Conservation (phyloP, 371 early-diverging fungal genomes). For the Cladochytrium tenue region DNA sequence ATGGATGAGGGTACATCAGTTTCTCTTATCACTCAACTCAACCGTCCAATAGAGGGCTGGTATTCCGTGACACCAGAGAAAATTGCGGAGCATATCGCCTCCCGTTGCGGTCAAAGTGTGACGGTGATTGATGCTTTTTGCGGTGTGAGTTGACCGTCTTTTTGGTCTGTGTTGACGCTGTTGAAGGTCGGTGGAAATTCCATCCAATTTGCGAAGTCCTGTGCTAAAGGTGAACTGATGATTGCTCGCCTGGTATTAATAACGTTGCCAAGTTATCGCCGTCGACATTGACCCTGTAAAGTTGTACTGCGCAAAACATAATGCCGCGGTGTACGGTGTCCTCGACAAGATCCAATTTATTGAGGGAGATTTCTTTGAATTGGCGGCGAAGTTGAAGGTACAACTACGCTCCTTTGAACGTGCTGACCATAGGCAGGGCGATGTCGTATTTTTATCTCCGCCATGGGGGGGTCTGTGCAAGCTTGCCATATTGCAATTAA, state of each 20-base stretch:
- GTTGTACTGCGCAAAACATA: conserved; percentile 78
- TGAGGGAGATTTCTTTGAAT: conserved; percentile 75
- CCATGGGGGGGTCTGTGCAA: conserved; percentile 85
- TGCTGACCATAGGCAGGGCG: conserved; percentile 58
- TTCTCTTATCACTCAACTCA: conserved; percentile 4
- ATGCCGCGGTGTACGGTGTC: conserved; percentile 90
- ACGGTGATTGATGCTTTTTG: conserved; percentile 90
- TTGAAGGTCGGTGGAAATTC: conserved; percentile 85
- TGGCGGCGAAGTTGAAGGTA: conserved; percentile 50
- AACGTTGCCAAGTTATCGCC: conserved; percentile 76
- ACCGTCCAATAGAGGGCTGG: conserved; percentile 76
- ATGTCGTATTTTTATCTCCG: conserved; percentile 89
- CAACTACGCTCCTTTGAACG: background rate
- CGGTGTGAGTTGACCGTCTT: conserved; percentile 67
- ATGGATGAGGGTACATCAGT: conserved; percentile 70
- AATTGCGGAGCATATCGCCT: conserved; percentile 83
- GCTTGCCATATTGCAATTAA: too few relatives aligned
- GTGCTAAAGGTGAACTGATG: too few relatives aligned
- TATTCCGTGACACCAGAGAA: conserved; percentile 94
- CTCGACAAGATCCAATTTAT: conserved; percentile 89
- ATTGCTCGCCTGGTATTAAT: background rate
- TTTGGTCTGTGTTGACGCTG: too few relatives aligned
- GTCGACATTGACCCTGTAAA: conserved; percentile 86
- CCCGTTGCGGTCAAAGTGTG: conserved; percentile 55
- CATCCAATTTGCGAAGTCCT: conserved; percentile 95